Percentiles rank a stretch among this genome's conserved stretches.
These are phyloP conservation scores for Tylopilus balloui DNA, from an alignment of 768 basidiomycete genomes.

Conservation along the genomic window DNA sequence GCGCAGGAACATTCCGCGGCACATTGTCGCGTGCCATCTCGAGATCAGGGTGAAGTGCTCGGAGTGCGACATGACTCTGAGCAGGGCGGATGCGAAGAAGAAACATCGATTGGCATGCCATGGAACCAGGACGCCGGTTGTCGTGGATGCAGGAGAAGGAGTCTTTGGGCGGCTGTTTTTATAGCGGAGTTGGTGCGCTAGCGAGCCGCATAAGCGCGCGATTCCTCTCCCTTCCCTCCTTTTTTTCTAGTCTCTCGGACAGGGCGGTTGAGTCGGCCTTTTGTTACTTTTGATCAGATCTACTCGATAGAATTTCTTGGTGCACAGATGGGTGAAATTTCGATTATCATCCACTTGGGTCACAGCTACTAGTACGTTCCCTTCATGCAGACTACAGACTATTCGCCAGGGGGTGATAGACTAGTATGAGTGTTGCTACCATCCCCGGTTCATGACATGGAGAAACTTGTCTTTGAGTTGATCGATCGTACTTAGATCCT, in stretches of 20 bases:
- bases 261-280: neutral
- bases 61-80: constrained; percentile 13
- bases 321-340: neutral
- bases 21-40: constrained; percentile 23
- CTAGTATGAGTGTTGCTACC: neutral
- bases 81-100: constrained; percentile 22
- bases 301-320: neutral
- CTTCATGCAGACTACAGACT: neutral
- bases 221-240: neutral
- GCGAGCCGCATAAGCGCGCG: neutral
- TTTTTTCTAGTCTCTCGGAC: neutral
- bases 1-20: constrained; percentile 24
- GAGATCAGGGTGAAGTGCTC: constrained; percentile 21
- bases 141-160: neutral
- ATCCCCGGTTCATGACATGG: neutral
- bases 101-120: constrained; percentile 19
- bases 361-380: neutral
- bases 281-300: neutral
- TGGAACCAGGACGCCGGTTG: neutral
- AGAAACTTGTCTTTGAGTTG: neutral
- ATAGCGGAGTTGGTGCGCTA: constrained; percentile 15
- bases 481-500: no score
- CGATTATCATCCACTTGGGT: neutral
- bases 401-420: neutral
- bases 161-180: constrained; percentile 1